A percentile compares a stretch with the other conserved stretches of the same genome.
These are phyloP conservation scores for Angophora floribunda DNA, from an alignment of 345 rosid genomes.

Conservation along the genomic window DNA sequence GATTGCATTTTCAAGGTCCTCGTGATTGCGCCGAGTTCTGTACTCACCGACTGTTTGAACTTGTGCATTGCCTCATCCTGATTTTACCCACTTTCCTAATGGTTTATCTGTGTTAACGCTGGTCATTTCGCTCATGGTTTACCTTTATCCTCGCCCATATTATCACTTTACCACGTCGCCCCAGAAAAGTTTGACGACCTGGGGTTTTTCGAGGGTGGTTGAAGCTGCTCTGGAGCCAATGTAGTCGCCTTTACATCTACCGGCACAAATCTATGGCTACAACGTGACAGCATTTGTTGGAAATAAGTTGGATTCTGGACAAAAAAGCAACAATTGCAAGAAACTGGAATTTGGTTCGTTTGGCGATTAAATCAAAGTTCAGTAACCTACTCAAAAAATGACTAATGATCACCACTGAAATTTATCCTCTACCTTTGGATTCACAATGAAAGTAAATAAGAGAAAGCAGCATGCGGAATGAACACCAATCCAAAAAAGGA, in stretches of 20 bases:
- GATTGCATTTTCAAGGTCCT: background rate
- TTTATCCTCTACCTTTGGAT: too few species aligned
- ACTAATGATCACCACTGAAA: too few species aligned
- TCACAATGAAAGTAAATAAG: too few species aligned
- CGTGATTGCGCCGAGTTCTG: background rate
- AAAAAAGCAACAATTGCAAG: too few species aligned
- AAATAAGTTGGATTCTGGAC: too few species aligned
- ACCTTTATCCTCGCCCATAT: background rate
- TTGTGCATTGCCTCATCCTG: background rate
- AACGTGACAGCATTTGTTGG: too few species aligned
- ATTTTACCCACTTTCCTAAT: background rate
- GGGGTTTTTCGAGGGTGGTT: background rate
- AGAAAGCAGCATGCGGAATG: too few species aligned
- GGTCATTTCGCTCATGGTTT: background rate
- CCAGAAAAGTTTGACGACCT: background rate
- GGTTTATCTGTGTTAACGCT: background rate
- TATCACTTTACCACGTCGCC: background rate
- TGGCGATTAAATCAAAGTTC: too few species aligned
- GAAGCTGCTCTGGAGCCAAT: background rate
- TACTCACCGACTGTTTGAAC: background rate
- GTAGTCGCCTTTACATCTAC: background rate
- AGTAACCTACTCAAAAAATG: too few species aligned
- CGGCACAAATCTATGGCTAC: background rate
- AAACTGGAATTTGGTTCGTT: too few species aligned
- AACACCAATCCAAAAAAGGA: too few species aligned